A percentile compares a stretch with the other conserved stretches of the same genome.
These are phyloP conservation scores for Moniliella sp. DNA, from an alignment of 1,284 basidiomycete species.

Conservation along the genomic window DNA sequence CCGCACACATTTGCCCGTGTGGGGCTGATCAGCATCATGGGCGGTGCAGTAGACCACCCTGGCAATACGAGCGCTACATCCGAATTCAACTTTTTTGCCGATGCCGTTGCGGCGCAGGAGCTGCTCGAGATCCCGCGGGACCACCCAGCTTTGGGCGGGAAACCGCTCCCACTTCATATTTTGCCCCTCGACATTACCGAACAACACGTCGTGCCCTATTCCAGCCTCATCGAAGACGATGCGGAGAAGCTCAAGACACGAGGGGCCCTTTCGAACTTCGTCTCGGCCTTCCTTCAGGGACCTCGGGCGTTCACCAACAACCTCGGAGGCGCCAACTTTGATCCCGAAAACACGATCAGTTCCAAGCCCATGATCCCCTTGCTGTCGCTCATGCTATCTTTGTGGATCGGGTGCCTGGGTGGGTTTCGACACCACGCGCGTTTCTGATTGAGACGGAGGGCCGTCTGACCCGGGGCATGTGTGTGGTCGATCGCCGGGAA, in stretches of 20 bases:
- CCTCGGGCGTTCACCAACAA: slow-evolving; percentile 25
- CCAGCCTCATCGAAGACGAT: slow-evolving; percentile 7
- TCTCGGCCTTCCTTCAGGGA: slow-evolving; percentile 17
- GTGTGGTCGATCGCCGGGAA: slow-evolving; percentile 13
- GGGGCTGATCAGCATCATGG: slow-evolving; percentile 64
- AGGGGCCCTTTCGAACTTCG: slow-evolving; percentile 5
- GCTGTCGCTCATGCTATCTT: slow-evolving; percentile 26
- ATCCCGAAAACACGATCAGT: slow-evolving; percentile 17
- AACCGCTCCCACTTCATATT: slow-evolving; percentile 13
- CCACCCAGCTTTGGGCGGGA: slow-evolving; percentile 3
- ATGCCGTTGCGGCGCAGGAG: slow-evolving; percentile 53
- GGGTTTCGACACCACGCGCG: slow-evolving; percentile 6
- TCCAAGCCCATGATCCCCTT: slow-evolving; percentile 25
- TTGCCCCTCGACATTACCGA: slow-evolving; percentile 24
- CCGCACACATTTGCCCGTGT: slow-evolving; percentile 42
- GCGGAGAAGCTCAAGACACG: slow-evolving; percentile 3
- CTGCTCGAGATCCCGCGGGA: slow-evolving; percentile 12
- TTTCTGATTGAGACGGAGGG: slow-evolving; percentile 24
- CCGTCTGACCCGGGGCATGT: slow-evolving; percentile 20
- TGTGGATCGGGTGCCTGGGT: slow-evolving; percentile 7
- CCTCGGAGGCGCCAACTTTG: slow-evolving; percentile 13
- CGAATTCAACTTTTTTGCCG: slow-evolving; percentile 77
- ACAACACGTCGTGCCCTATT: slow-evolving; percentile 17
- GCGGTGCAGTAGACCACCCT: slow-evolving; percentile 79
- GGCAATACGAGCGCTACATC: slow-evolving; percentile 65